Base-by-base conservation (phyloP, 2,329 filamentous ascomycete genomes). In the Cordyceps cateniannulata region DNA sequence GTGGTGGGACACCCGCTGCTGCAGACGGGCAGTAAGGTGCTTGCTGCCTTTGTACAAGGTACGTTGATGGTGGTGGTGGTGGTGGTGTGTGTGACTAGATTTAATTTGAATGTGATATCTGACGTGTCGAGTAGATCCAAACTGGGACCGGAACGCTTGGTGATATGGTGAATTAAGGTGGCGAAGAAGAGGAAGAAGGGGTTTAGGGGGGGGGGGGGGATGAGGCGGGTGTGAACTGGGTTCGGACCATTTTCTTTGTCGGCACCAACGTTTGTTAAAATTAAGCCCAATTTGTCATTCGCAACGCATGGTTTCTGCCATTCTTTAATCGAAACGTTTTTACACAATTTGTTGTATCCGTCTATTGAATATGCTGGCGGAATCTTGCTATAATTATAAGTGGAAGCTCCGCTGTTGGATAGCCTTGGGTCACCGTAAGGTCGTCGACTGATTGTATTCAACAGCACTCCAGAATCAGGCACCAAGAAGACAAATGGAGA, bases 11-110 rank as follows among this genome's bases (percentile, higher is more conserved):
- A 99, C 75, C 95, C 95, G 68, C 80, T 99, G 69, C 77, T 99
- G 76, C 95, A 99, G 84, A 99, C 95, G 32, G 95, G 95, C 57
- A 97, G 92, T 76, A 96, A 98, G 77, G 95, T 99, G 62, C 77
- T 99, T 69, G 93, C 93, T 14, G 90, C 91, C 32, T 99, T 98
- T 79, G 93, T 99, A 71, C 95, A 99, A 78, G 95, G 93, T 96
- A 71, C 66, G 74, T 63, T 16, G 12, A 4, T 47, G 25, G 38
- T 42, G 59, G 38, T 50, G 44, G 20, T 53, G n/a, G 54, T 38
- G 22, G 50, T 53, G n/a, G 54, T 38, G 22, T 45, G 18, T 14
- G 22, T 18, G 24, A n/a, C 18, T 20, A 18, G 18, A 51, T 48
- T 27, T 27, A 3, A 12, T 24, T 14, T 25, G 22, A 5, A 42